Percentiles rank a stretch among this genome's conserved stretches.
These are phyloP conservation scores for Mediolabrus comicus DNA, from an alignment of 108 stramenopile species.

Conservation along the genomic window DNA sequence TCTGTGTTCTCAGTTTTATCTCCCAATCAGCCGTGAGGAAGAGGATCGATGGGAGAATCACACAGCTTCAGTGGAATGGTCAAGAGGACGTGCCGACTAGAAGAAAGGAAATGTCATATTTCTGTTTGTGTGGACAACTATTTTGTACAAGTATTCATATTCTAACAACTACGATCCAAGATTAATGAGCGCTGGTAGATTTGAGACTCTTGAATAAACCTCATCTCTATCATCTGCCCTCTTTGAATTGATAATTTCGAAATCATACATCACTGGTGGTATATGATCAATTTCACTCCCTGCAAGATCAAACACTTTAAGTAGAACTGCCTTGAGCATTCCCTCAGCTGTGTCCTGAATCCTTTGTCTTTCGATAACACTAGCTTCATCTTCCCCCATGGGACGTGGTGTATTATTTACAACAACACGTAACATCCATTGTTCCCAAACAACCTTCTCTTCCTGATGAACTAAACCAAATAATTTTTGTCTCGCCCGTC, in stretches of 20 bases:
- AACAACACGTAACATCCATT: conserved; percentile 82
- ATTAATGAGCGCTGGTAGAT: conserved; percentile 81
- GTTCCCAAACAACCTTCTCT: conserved; percentile 82
- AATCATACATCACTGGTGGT: conserved; percentile 75
- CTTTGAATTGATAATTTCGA: conserved; percentile 78
- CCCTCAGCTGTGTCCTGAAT: conserved; percentile 88
- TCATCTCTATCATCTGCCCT: conserved; percentile 81
- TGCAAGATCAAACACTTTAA: conserved; percentile 70
- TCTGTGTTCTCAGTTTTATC: conserved; percentile 7
- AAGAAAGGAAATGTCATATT: too few species aligned
- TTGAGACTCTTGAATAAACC: conserved; percentile 76
- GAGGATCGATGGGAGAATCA: background rate
- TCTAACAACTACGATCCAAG: conserved; percentile 47
- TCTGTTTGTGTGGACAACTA: too few species aligned
- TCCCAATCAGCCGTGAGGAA: background rate
- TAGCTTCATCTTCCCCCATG: conserved; percentile 72
- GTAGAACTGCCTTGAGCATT: conserved; percentile 74
- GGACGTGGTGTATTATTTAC: conserved; percentile 89
- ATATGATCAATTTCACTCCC: conserved; percentile 75
- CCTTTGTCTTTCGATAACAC: conserved; percentile 79
- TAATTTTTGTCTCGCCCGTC: conserved; percentile 71
- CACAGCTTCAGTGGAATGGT: conserved; percentile 7
- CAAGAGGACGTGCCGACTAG: conserved; percentile 4
- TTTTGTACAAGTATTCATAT: background rate
- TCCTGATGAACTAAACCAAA: conserved; percentile 86